Percentiles rank a stretch among this genome's conserved stretches.
Evolutionary conservation across 2,329 filamentous ascomycete genomes (phyloP).

Genomic region (Didymella arachidicola): DNA sequence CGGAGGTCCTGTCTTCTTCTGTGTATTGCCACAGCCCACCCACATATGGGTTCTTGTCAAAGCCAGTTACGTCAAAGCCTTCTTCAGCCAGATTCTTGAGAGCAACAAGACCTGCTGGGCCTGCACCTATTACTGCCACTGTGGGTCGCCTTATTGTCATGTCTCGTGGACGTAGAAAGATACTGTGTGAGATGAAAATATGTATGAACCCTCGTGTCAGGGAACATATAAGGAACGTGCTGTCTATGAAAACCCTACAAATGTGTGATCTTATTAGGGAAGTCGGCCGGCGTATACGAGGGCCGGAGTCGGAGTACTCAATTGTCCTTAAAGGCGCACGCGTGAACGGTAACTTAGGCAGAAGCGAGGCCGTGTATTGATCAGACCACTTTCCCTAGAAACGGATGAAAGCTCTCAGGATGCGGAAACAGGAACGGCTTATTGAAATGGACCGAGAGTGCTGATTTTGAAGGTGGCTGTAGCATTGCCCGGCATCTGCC

Average conservation of each 20-base stretch:
- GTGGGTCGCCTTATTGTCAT: not conserved
- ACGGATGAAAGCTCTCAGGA: too few relatives aligned
- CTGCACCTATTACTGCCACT: conserved; percentile 11
- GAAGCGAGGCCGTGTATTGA: not conserved
- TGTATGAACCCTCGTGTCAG: too few relatives aligned
- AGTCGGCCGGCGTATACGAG: not conserved
- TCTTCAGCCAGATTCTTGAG: conserved; percentile 28
- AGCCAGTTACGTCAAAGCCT: conserved; percentile 32
- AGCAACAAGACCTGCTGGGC: conserved; percentile 4
- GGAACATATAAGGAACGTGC: too few relatives aligned
- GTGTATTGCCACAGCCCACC: conserved; percentile 37
- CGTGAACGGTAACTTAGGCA: not conserved
- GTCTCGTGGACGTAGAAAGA: not conserved
- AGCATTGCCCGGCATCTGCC: not conserved
- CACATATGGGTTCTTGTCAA: conserved; percentile 33
- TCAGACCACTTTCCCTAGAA: not conserved
- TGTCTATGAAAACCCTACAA: not conserved
- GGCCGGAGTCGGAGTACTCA: conserved; percentile 1
- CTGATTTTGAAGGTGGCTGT: not conserved
- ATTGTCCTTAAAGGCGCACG: not conserved
- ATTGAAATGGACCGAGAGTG: not conserved
- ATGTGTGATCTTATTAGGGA: not conserved
- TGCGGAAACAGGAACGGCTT: not conserved
- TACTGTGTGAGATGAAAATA: not conserved
- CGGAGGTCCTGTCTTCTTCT: conserved; percentile 30